These are phyloP conservation scores for Clonostachys byssicola DNA, from an alignment of 2,329 filamentous ascomycete species.

Conservation along the genomic window DNA sequence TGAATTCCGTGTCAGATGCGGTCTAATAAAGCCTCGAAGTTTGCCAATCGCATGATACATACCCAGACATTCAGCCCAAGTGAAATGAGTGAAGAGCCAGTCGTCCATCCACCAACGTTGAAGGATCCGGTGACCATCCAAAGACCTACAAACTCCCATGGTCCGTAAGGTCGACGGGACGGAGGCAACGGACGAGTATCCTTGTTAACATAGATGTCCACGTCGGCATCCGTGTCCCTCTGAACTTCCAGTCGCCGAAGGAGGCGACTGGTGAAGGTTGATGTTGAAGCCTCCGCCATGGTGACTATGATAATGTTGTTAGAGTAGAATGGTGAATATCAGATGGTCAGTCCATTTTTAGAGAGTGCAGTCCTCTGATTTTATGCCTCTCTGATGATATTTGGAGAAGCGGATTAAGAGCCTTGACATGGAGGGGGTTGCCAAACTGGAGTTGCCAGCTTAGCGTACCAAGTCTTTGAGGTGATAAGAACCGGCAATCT, in stretches of 20 bases:
- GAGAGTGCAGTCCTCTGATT: background rate
- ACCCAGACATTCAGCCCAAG: constrained; percentile 16
- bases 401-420: no score
- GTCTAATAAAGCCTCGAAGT: no score
- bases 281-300: background rate
- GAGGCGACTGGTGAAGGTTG: constrained; percentile 1
- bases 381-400: background rate
- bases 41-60: background rate
- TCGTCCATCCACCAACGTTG: constrained; percentile 24
- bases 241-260: constrained; percentile 12
- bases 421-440: no score
- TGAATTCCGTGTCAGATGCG: background rate
- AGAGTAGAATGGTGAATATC: background rate
- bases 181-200: constrained; percentile 20
- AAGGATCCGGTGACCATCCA: constrained; percentile 25
- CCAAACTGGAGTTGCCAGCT: no score
- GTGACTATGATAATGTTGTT: background rate
- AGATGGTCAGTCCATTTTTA: no score
- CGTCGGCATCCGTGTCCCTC: constrained; percentile 12
- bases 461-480: no score
- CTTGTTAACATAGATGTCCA: constrained; percentile 16
- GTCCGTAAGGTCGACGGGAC: constrained; percentile 19
- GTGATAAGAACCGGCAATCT: no score
- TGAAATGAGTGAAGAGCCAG: constrained; percentile 18
- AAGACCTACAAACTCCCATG: constrained; percentile 21